These are phyloP conservation scores for Colletotrichum sp. DNA, from an alignment of 2,329 filamentous ascomycete species.

Conservation along the genomic window DNA sequence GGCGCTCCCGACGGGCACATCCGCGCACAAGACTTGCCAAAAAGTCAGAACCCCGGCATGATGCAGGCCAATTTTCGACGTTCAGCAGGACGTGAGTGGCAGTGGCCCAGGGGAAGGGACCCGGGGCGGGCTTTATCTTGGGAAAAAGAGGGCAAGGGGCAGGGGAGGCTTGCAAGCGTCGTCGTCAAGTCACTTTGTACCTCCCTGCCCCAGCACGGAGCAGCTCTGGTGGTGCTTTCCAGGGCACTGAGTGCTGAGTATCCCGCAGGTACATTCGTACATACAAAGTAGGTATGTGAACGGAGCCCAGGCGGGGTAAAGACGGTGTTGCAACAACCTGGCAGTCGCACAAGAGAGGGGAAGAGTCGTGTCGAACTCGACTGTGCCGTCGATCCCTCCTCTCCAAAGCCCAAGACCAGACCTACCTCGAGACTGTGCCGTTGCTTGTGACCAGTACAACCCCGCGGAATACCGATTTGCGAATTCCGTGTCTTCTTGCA, in stretches of 20 bases:
- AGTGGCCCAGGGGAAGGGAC: neutral
- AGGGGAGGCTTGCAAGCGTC: neutral
- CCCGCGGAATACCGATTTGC: neutral
- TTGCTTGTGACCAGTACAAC: neutral
- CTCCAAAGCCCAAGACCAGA: neutral
- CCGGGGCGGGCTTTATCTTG: neutral
- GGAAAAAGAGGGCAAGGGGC: neutral
- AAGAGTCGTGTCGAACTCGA: neutral
- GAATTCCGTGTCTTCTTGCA: neutral
- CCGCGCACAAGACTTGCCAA: neutral
- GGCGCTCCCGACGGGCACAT: neutral
- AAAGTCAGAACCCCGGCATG: neutral
- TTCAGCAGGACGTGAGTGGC: neutral
- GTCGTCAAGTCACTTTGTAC: neutral
- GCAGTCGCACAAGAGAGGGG: slow-evolving; percentile 16
- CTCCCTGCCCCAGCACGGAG: neutral
- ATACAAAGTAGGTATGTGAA: neutral
- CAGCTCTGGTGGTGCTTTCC: neutral
- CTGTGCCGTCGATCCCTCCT: neutral
- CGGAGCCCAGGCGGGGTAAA: slow-evolving; percentile 11
- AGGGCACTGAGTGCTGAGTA: neutral
- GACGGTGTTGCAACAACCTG: neutral
- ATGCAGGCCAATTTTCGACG: neutral
- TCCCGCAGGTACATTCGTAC: neutral
- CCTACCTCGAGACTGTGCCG: neutral